Evolutionary conservation across 345 rosid genomes (phyloP).

Genomic region (Arabis alpina): DNA sequence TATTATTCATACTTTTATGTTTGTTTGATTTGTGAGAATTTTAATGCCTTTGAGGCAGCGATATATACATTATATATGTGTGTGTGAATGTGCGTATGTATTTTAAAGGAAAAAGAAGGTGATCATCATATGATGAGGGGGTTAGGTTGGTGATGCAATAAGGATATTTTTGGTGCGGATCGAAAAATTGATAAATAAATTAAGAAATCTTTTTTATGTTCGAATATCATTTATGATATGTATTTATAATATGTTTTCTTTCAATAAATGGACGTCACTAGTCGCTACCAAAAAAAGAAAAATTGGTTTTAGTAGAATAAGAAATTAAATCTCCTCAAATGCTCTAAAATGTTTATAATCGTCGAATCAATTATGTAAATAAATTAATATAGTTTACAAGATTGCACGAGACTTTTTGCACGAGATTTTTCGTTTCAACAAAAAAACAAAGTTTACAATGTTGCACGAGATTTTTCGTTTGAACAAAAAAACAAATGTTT

Average conservation of each 20-base stretch:
- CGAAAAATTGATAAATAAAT: constrained; percentile 5
- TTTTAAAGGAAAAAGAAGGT: constrained; percentile 31
- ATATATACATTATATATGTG: constrained; percentile 15
- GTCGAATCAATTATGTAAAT: background rate
- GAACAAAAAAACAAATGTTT: no score
- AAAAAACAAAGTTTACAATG: no score
- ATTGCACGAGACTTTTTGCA: background rate
- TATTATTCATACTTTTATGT: constrained; percentile 50
- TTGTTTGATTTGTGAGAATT: constrained; percentile 27
- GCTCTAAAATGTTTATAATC: background rate
- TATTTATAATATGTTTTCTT: background rate
- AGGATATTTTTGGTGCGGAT: constrained; percentile 41
- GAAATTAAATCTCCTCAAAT: background rate
- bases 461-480: no score
- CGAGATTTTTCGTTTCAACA: no score
- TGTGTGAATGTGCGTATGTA: background rate
- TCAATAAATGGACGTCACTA: constrained; percentile 38
- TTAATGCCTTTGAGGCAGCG: constrained; percentile 24
- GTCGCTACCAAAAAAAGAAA: constrained; percentile 13
- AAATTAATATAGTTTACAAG: background rate
- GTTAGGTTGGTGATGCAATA: constrained; percentile 52
- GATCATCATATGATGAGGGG: constrained; percentile 48
- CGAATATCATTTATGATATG: background rate
- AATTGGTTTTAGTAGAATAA: constrained; percentile 14
- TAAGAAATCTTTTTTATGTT: no score